Conservation (phyloP, 805 yeast genomes). For the Lachancea waltii region DNA sequence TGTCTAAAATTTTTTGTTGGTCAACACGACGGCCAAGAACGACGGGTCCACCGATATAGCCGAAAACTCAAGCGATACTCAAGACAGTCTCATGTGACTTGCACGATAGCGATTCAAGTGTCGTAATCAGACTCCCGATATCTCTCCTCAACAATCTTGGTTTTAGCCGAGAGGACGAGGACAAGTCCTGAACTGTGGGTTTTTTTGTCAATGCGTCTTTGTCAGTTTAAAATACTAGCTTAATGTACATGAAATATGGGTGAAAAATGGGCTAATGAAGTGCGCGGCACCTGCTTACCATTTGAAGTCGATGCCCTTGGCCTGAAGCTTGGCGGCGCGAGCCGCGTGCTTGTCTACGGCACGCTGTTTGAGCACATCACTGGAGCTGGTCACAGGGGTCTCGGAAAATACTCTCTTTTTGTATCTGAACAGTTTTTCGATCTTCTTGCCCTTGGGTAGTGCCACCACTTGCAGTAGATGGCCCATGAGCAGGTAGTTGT, state of each 20-base stretch:
- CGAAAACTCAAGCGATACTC: too few species aligned
- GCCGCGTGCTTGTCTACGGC: conserved; percentile 30
- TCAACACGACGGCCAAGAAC: neutral
- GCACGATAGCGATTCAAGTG: too few species aligned
- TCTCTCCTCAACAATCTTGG: too few species aligned
- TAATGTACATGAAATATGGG: conserved; percentile 1
- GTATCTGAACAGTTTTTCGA: conserved; percentile 34
- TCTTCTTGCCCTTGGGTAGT: conserved; percentile 42
- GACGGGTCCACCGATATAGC: neutral
- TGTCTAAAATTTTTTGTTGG: conserved; percentile 6
- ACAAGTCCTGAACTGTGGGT: neutral
- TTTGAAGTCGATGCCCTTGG: conserved; percentile 35
- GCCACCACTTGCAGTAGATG: conserved; percentile 70
- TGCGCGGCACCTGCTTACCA: too few species aligned
- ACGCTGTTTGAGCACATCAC: conserved; percentile 29
- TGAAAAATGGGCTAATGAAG: too few species aligned
- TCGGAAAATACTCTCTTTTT: conserved; percentile 32
- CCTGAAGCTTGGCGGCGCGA: conserved; percentile 31
- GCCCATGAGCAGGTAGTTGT: conserved; percentile 83
- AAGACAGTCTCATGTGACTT: neutral
- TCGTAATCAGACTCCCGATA: too few species aligned
- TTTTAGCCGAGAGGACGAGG: neutral
- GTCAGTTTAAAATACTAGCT: conserved; percentile 1
- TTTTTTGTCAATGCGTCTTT: neutral
- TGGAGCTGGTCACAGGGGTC: conserved; percentile 27